Evolutionary conservation across 2,329 filamentous ascomycete genomes (phyloP).

Genomic region (Eurotiales sp.): DNA sequence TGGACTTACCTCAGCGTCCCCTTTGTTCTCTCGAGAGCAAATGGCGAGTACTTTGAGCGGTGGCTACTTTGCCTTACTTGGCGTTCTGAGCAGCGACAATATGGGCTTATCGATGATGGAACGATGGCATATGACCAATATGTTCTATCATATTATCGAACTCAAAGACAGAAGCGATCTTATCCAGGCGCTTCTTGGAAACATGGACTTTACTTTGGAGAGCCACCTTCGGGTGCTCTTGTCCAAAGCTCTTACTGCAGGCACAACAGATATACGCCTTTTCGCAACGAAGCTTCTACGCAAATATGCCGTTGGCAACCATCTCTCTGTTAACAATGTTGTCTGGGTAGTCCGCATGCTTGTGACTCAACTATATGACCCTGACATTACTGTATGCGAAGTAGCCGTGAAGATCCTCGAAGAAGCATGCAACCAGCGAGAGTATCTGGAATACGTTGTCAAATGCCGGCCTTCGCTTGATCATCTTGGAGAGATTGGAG

Average conservation of each 20-base stretch:
- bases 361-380: constrained; percentile 98
- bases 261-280: constrained; percentile 85
- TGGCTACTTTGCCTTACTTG: constrained; percentile 92
- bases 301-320: constrained; percentile 70
- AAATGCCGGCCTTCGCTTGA: constrained; percentile 92
- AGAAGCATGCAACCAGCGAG: constrained; percentile 90
- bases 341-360: constrained; percentile 95
- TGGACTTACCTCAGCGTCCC: constrained; percentile 64
- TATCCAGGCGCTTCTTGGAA: constrained; percentile 80
- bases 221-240: constrained; percentile 89
- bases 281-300: constrained; percentile 81
- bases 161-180: constrained; percentile 86
- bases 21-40: constrained; percentile 82
- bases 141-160: constrained; percentile 98
- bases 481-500: constrained; percentile 93
- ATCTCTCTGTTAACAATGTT: constrained; percentile 58
- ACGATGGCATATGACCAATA: constrained; percentile 97
- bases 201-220: constrained; percentile 85
- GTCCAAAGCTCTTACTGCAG: constrained; percentile 88
- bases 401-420: constrained; percentile 96
- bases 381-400: constrained; percentile 93
- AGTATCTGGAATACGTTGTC: constrained; percentile 90
- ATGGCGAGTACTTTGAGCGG: constrained; percentile 83
- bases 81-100: constrained; percentile 75
- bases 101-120: constrained; percentile 88